A percentile compares a stretch with the other conserved stretches of the same genome.
These are phyloP conservation scores for Nasturtium officinale DNA, from an alignment of 345 rosid species.

Conservation along the genomic window DNA sequence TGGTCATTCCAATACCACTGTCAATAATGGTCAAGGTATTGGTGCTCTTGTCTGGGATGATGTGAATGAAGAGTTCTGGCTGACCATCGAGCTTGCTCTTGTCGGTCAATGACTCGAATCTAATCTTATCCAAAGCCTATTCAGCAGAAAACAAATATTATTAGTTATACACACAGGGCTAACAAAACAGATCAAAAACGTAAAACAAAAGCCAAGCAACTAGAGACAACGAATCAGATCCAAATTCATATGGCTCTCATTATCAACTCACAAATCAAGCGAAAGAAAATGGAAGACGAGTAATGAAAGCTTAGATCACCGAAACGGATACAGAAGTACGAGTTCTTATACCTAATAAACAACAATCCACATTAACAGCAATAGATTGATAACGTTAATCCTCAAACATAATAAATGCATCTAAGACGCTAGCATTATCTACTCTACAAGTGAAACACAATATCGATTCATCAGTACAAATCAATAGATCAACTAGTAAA, in stretches of 20 bases:
- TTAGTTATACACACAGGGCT: neutral
- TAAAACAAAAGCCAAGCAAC: neutral
- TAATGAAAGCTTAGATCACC: neutral
- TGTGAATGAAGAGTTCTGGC: constrained; percentile 81
- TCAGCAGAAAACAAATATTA: neutral
- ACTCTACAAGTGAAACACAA: neutral
- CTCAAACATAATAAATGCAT: neutral
- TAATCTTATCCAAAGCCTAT: constrained; percentile 79
- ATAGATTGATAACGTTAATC: neutral
- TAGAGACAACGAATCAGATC: neutral
- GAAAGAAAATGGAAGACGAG: neutral
- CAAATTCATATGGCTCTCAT: neutral
- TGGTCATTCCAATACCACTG: constrained; percentile 89
- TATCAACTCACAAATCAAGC: neutral
- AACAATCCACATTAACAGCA: neutral
- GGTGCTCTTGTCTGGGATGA: constrained; percentile 78
- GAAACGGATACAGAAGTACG: neutral
- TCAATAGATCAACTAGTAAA: neutral
- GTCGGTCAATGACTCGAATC: constrained; percentile 84
- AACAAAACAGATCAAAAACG: neutral
- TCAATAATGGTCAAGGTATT: constrained; percentile 66
- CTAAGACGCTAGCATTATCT: neutral
- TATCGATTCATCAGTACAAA: neutral
- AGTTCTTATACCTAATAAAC: neutral
- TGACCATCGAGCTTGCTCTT: constrained; percentile 84